Base-by-base conservation (phyloP, 2,329 filamentous ascomycete species). In the Aspergillus phoenicis region DNA sequence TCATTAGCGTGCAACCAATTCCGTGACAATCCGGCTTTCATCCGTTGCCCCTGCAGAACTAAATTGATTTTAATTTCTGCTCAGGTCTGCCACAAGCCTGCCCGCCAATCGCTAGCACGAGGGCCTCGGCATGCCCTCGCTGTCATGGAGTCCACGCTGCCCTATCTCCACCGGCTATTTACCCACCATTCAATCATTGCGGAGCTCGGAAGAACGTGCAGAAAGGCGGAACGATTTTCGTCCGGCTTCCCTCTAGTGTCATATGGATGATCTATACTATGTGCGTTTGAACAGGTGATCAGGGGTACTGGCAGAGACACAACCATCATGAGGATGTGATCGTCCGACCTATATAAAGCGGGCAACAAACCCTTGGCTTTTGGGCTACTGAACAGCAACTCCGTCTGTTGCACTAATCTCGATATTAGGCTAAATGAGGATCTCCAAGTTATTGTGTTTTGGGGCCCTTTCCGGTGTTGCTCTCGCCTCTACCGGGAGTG, bases 391-490 rank as follows among this genome's bases (percentile, higher is more conserved):
- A 26, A 36, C 8, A 11, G 8, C 47, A 33, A 17, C 41, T 8
- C 26, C 22, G 8, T n/a, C 26, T 38, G 8, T n/a, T 17, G 26
- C 10, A 11, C 15, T 11, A 51, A 5, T 13, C n/a, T n/a, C 4
- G 26, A 8, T 36, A 22, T 7, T 6, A 36, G n/a, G 39, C 47
- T 22, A 10, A 6, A 58, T 58, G 56, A 58, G 47, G 17, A 15
- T 58, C 47, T 17, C 47, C 4, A n/a, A 24, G 6, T 17, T 58
- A 24, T 24, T 58, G 20, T 58, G 56, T n/a, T 33, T 43, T 36
- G 39, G 17, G 6, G 55, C 47, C 13, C 55, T 63, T 41, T 22
- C 64, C 15, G 60, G 65, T 36, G 52, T 36, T 17, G 59, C 60
- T 10, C 24, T 62, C 39, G 58, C 60, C 2, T 58, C 17, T 8